Base-by-base conservation (phyloP, 2,329 filamentous ascomycete genomes). In the Lithohypha guttulata region DNA sequence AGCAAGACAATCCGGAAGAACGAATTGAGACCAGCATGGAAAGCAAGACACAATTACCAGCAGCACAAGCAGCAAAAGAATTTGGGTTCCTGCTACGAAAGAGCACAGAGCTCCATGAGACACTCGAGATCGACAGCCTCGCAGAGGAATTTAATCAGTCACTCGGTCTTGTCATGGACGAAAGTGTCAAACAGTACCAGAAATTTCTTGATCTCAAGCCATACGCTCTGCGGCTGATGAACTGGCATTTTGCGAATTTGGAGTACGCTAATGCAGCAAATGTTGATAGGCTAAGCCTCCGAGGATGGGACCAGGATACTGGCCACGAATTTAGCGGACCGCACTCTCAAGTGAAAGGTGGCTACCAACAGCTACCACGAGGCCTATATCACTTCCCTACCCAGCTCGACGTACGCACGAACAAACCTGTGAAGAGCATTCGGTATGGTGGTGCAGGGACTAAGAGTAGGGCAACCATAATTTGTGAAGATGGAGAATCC, bases 161-260 rank as follows among this genome's bases (percentile, higher is more conserved):
- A 0, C 66, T 98, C 8, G 91, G 91, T 1, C 81, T 81, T n/a
- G 82, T 93, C 2, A 82, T 96, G 65, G 85, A 98, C 53, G 79
- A 86, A 48, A 84, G 86, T n/a, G 79, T 98, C 44, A 72, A 72
- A 13, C 87, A 96, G 58, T 98, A 94, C 57, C 80, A 83, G 53
- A 69, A 73, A 21, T 73, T 98, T 34, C 71, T 96, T 19, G 80
- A 93, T 42, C 64, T 98, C 37, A 84, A 78, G 10, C 75, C 87
- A 1, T 83, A 85, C 55, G 91, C 98, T 54, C 79, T 93, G 60
- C 77, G 91, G 31, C 68, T 98, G 11, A 72, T 96, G 54, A 98
- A 95, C 55, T 98, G 91, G 91, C 93, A 98, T 60, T 82, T 95
- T 58, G 93, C 93, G 48, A 98, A 98, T 55, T 71, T 98, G 10